Evolutionary conservation across 306 rosid species (phyloP).

Genomic region (cucumber (Cucumis sativus)): Cucumber_9930_V3 NC_026659.2:13776501-13777000

Average conservation of each 20-base stretch:
- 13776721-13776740: neutral
- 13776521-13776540: too few relatives aligned
- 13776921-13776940: neutral
- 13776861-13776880: neutral
- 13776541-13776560: too few relatives aligned
- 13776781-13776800: neutral
- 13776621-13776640: too few relatives aligned
- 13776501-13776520: neutral
- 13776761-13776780: neutral
- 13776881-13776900: neutral
- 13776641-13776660: too few relatives aligned
- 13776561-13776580: too few relatives aligned
- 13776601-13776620: too few relatives aligned
- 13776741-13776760: neutral
- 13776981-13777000: too few relatives aligned
- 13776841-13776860: neutral
- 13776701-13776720: too few relatives aligned
- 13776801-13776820: neutral
- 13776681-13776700: too few relatives aligned
- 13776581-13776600: too few relatives aligned
- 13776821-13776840: neutral
- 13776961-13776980: too few relatives aligned
- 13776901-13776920: neutral
- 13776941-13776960: neutral
- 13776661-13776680: too few relatives aligned